These are phyloP conservation scores for Ottelia alismoides DNA, from an alignment of 106 monocot genomes.

Conservation along the genomic window DNA sequence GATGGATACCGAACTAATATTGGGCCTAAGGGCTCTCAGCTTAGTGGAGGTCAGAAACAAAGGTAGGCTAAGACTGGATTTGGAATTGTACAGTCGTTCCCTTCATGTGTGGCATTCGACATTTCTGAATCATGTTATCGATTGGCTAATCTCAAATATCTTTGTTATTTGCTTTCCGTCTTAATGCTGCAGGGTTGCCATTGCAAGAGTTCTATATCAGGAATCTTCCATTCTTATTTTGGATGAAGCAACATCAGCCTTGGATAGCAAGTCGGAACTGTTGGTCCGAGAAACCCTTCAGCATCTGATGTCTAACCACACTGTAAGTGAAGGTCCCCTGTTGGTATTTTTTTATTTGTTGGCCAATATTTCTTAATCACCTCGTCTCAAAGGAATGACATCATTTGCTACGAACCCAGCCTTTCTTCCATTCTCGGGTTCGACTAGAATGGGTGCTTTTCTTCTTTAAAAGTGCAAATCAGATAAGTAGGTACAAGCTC, in stretches of 20 bases:
- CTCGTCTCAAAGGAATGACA: no score
- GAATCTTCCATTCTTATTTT: conserved; percentile 63
- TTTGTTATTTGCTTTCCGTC: not conserved
- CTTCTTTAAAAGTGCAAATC: no score
- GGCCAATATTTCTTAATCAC: no score
- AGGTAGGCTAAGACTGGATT: conserved; percentile 23
- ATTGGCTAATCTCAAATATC: not conserved
- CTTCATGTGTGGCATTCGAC: no score
- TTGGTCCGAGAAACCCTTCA: conserved; percentile 54
- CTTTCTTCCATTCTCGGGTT: no score
- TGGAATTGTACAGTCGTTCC: not conserved
- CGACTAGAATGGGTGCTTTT: no score
- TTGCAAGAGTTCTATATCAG: conserved; percentile 74
- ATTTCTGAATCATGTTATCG: not conserved
- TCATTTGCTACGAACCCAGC: no score
- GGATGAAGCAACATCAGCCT: conserved; percentile 87
- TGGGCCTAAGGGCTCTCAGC: conserved; percentile 56
- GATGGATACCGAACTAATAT: conserved; percentile 53
- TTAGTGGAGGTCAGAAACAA: conserved; percentile 90
- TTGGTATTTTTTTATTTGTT: no score
- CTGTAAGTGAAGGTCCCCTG: conserved; percentile 42
- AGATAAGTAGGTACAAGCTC: no score
- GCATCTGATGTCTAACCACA: conserved; percentile 38
- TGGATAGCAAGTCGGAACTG: conserved; percentile 65
- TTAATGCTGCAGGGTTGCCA: conserved; percentile 40